phyloP scores from a whole-genome alignment of 2,329 filamentous ascomycete species.

The Akanthomyces muscarius region DNA sequence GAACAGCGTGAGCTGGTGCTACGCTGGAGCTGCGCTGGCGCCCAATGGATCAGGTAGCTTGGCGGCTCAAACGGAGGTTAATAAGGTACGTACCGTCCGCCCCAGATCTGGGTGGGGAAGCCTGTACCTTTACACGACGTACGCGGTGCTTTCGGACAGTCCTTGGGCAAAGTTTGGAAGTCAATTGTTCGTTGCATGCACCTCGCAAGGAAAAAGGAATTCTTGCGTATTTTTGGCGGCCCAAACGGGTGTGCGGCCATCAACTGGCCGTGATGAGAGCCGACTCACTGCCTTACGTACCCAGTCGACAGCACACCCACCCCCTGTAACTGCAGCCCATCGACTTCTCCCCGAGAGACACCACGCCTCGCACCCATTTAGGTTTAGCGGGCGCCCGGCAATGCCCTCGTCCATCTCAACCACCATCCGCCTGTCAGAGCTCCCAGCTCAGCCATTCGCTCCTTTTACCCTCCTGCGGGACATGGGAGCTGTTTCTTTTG shows the following conservation, averaged over 20 bases:
- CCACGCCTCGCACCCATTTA: neutral
- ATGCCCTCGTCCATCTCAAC: neutral
- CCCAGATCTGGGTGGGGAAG: conserved; percentile 3
- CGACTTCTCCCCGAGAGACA: neutral
- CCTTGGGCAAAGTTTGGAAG: neutral
- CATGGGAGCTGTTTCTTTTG: neutral
- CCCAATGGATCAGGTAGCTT: conserved; percentile 7
- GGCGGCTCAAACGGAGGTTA: neutral
- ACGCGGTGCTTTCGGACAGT: neutral
- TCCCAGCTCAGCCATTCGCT: neutral
- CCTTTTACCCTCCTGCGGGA: neutral
- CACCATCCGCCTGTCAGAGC: neutral
- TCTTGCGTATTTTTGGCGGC: too few relatives aligned
- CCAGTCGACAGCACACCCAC: neutral
- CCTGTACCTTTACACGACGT: neutral
- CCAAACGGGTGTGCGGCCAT: too few relatives aligned
- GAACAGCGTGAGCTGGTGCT: conserved; percentile 14
- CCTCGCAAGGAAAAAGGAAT: too few relatives aligned
- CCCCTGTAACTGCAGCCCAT: neutral
- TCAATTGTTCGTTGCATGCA: neutral
- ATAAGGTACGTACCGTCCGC: conserved; percentile 5
- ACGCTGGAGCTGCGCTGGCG: neutral
- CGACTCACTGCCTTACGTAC: too few relatives aligned
- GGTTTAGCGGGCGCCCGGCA: conserved; percentile 2
- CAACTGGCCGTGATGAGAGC: too few relatives aligned